Conservation (phyloP, 164 flowering plant species). For the Berberis thunbergii region DNA sequence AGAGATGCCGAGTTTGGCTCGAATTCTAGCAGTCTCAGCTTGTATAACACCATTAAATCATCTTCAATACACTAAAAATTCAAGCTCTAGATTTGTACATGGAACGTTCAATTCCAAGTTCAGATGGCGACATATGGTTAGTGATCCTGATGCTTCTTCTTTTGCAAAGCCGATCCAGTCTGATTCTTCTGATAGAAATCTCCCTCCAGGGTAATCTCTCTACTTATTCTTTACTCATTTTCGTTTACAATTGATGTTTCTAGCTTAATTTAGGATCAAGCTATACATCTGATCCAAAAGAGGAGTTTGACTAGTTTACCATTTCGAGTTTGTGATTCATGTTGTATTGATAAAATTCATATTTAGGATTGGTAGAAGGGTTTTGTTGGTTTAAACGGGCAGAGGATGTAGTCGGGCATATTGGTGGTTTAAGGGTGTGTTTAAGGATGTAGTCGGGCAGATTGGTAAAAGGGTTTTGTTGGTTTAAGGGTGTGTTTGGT, state of each 20-base stretch:
- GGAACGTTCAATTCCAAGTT: constrained; percentile 12
- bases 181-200: constrained; percentile 26
- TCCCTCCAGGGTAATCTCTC: constrained; percentile 30
- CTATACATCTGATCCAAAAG: neutral
- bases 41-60: constrained; percentile 11
- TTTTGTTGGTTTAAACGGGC: no score
- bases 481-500: no score
- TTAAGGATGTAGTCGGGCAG: no score
- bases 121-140: constrained; percentile 38
- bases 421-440: no score
- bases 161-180: constrained; percentile 34
- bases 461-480: no score
- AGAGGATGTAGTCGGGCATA: no score
- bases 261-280: neutral
- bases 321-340: neutral
- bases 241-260: neutral
- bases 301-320: no score
- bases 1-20: constrained; percentile 36
- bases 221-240: neutral
- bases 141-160: constrained; percentile 40
- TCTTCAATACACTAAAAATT: constrained; percentile 2
- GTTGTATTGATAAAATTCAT: neutral
- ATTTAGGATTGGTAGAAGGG: no score
- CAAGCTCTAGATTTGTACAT: constrained; percentile 13
- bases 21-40: constrained; percentile 27